These are phyloP conservation scores for Tremellales sp. DNA, from an alignment of 1,284 basidiomycete species.

Conservation along the genomic window DNA sequence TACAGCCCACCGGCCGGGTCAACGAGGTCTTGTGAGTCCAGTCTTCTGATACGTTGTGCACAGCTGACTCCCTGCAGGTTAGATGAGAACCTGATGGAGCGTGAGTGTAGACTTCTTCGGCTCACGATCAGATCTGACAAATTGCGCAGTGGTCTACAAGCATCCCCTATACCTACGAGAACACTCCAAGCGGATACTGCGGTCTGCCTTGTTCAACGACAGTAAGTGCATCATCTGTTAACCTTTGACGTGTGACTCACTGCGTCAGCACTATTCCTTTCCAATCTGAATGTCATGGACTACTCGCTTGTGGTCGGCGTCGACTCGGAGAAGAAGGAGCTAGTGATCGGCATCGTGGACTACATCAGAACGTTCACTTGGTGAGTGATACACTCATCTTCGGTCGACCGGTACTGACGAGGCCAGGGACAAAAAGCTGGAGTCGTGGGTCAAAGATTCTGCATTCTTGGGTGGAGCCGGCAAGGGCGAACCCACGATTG, in stretches of 20 bases:
- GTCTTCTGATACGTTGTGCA: too few relatives aligned
- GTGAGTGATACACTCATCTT: conserved; percentile 6
- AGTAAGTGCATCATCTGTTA: conserved; percentile 53
- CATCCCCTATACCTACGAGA: conserved; percentile 90
- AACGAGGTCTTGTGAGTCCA: conserved; percentile 72
- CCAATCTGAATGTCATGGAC: conserved; percentile 98
- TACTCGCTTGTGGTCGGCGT: conserved; percentile 96
- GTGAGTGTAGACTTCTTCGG: conserved; percentile 15
- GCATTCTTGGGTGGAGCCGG: conserved; percentile 73
- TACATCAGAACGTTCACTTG: conserved; percentile 44
- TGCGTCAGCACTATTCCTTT: conserved; percentile 62
- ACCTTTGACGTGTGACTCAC: not conserved
- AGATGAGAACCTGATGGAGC: conserved; percentile 49
- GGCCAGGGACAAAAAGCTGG: conserved; percentile 92
- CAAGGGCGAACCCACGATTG: conserved; percentile 85
- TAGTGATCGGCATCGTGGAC: conserved; percentile 92
- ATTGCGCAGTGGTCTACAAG: conserved; percentile 36
- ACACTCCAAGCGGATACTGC: conserved; percentile 87
- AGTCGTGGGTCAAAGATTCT: conserved; percentile 95
- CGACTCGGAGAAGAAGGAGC: conserved; percentile 72
- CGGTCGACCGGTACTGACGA: conserved; percentile 1
- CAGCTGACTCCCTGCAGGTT: conserved; percentile 39
- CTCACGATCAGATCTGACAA: not conserved
- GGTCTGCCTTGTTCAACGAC: conserved; percentile 88
- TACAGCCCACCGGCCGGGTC: conserved; percentile 81